phyloP scores from a whole-genome alignment of 345 rosid genomes.

The Psidium guajava region DNA sequence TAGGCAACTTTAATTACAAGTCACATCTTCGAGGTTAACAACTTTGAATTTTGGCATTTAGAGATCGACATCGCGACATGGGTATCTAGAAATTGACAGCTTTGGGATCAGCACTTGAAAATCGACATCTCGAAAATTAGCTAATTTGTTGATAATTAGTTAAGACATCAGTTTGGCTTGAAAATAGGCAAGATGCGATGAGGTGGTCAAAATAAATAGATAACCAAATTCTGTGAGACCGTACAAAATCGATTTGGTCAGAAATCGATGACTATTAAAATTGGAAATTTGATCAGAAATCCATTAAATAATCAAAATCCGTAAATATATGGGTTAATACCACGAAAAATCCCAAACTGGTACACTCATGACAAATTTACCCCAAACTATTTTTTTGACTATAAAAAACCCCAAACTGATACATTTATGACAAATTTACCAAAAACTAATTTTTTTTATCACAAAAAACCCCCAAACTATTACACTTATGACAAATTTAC shows the following conservation, averaged over 20 bases:
- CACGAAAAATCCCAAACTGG: no score
- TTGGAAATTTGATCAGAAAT: not conserved
- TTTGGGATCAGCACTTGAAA: not conserved
- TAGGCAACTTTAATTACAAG: no score
- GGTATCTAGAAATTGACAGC: not conserved
- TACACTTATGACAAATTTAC: no score
- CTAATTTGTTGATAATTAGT: not conserved
- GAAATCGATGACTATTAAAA: not conserved
- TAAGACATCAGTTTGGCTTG: not conserved
- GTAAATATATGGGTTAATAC: no score
- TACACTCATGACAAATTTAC: no score
- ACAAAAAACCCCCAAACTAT: no score
- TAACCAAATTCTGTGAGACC: not conserved
- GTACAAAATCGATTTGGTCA: not conserved
- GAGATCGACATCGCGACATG: not conserved
- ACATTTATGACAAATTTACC: no score
- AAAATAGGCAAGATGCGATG: not conserved
- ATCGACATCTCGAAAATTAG: not conserved
- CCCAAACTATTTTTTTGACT: no score
- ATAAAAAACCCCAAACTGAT: no score
- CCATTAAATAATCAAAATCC: not conserved
- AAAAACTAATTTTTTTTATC: no score
- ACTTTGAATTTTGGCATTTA: no score
- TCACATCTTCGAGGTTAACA: no score
- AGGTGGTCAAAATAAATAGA: not conserved